A percentile compares a stretch with the other conserved stretches of the same genome.
These are phyloP conservation scores for Quercus bicolor DNA, from an alignment of 306 rosid species.

Conservation along the genomic window DNA sequence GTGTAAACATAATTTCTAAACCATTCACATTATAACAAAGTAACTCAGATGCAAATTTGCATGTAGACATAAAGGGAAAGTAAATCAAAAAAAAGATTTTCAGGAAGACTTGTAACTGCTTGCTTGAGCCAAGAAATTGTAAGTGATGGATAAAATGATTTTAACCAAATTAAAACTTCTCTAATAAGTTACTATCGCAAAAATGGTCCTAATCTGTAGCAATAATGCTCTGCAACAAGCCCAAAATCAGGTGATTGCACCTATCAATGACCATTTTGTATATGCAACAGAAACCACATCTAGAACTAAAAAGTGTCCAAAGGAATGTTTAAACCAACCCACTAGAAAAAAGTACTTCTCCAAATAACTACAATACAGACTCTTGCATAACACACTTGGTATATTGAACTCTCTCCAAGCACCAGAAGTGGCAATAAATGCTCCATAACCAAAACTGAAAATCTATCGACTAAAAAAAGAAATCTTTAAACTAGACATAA, in stretches of 20 bases:
- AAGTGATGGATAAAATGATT: neutral
- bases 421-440: neutral
- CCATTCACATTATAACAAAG: neutral
- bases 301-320: constrained; percentile 1
- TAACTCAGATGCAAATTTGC: neutral
- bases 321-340: neutral
- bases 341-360: neutral
- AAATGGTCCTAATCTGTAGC: neutral
- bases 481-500: neutral
- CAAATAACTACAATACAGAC: neutral
- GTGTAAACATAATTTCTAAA: neutral
- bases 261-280: neutral
- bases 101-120: neutral
- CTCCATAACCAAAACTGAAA: neutral
- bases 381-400: neutral
- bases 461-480: neutral
- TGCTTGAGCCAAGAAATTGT: constrained; percentile 7
- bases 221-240: neutral
- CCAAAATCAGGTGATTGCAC: constrained; percentile 6
- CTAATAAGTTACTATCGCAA: neutral
- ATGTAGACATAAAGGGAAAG: neutral
- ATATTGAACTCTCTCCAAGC: neutral
- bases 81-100: neutral
- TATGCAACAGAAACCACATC: neutral
- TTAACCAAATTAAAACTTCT: constrained; percentile 13